Evolutionary conservation across 2,329 filamentous ascomycete genomes (phyloP).

Genomic region (Ilyonectria mors-panacis): DNA sequence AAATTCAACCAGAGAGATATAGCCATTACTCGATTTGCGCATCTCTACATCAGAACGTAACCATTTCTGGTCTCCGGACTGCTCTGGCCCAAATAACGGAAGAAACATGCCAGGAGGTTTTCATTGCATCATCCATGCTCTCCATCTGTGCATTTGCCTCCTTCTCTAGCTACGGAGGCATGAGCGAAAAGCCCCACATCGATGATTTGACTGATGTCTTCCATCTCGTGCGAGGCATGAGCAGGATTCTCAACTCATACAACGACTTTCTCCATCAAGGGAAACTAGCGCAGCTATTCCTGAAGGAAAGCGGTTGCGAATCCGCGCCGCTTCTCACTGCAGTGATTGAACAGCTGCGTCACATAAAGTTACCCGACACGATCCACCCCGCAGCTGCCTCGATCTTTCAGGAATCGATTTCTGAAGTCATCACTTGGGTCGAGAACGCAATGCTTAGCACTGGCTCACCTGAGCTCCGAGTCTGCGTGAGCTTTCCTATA

Average conservation of each 20-base stretch:
- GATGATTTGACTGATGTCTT: conserved; percentile 53
- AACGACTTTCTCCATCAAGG: conserved; percentile 30
- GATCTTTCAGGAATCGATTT: conserved; percentile 26
- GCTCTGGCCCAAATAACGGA: conserved; percentile 45
- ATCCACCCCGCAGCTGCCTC: background rate
- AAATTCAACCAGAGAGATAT: conserved; percentile 44
- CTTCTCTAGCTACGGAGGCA: conserved; percentile 36
- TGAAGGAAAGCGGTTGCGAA: background rate
- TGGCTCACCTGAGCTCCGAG: conserved; percentile 10
- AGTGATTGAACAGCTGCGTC: conserved; percentile 26
- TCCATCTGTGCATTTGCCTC: conserved; percentile 52
- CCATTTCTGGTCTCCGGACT: conserved; percentile 49
- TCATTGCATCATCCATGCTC: conserved; percentile 51
- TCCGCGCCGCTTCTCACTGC: conserved; percentile 25
- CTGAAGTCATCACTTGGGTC: conserved; percentile 19
- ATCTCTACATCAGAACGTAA: conserved; percentile 52
- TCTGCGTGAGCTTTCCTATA: conserved; percentile 35
- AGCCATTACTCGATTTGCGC: conserved; percentile 46
- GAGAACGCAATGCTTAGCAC: conserved; percentile 9
- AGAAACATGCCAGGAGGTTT: conserved; percentile 53
- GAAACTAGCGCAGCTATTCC: conserved; percentile 19
- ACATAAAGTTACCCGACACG: conserved; percentile 23
- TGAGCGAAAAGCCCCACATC: conserved; percentile 40
- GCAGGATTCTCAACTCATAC: conserved; percentile 47
- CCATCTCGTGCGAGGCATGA: conserved; percentile 51